Percentiles rank a stretch among this genome's conserved stretches.
phyloP scores from a whole-genome alignment of 2,329 filamentous ascomycete species.

The Onygena corvina region DNA sequence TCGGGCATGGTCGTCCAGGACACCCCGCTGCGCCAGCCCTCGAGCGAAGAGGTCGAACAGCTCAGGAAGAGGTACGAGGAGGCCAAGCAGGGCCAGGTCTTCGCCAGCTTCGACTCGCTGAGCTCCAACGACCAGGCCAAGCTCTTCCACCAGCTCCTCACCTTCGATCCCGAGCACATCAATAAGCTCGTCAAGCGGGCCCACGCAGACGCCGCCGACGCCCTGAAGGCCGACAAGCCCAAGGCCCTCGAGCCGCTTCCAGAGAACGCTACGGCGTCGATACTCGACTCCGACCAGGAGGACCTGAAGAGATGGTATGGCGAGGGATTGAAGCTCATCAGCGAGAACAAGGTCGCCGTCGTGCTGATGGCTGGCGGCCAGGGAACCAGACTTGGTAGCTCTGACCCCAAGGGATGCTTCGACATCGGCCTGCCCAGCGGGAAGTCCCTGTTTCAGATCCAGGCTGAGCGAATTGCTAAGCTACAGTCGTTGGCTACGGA shows the following conservation, averaged over 20 bases:
- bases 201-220: slow-evolving; percentile 43
- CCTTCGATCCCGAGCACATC: slow-evolving; percentile 75
- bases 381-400: slow-evolving; percentile 86
- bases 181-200: slow-evolving; percentile 78
- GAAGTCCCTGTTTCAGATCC: slow-evolving; percentile 95
- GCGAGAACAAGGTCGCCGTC: slow-evolving; percentile 62
- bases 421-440: slow-evolving; percentile 85
- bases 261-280: slow-evolving; percentile 71
- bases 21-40: slow-evolving; percentile 37
- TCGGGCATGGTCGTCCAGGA: slow-evolving; percentile 16
- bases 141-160: slow-evolving; percentile 69
- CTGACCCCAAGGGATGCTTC: slow-evolving; percentile 92
- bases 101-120: slow-evolving; percentile 77
- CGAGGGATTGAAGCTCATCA: slow-evolving; percentile 52
- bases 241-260: slow-evolving; percentile 68
- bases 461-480: slow-evolving; percentile 85
- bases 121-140: slow-evolving; percentile 57
- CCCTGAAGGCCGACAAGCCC: neutral
- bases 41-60: slow-evolving; percentile 52
- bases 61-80: slow-evolving; percentile 62
- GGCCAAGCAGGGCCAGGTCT: slow-evolving; percentile 69
- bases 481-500: slow-evolving; percentile 68
- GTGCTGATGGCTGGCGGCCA: slow-evolving; percentile 96
- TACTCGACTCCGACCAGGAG: slow-evolving; percentile 71
- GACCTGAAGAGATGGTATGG: slow-evolving; percentile 79